Evolutionary conservation across 2,329 filamentous ascomycete species (phyloP), one percentile per base, ranked within the genome.

Genomic region (Helminthosporium solani): DNA sequence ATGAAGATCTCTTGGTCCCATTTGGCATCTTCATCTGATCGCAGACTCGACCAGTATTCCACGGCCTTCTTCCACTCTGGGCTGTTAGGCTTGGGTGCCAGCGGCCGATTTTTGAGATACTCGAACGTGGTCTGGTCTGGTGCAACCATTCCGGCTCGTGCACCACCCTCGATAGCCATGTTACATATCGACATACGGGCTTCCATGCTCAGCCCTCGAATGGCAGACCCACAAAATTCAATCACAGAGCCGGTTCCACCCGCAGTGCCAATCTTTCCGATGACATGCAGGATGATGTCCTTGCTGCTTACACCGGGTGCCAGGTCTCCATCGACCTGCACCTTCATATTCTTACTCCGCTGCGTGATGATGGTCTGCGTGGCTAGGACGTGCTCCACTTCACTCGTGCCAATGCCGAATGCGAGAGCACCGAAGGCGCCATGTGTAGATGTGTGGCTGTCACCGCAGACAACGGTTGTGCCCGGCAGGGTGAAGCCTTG

Each of bases 151-250:
- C 94, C 94, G 50, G 92, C 92, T 74, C 94, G 83, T 38, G 94
- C 94, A 73, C 94, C 94, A 58, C 81, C 94, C 78, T 99, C 94
- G 60, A 97, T 96, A 12, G 91, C 90, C 94, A 97, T 97, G 78
- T 99, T 99, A 78, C 94, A 97, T 70, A 99, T 95, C 53, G 91
- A 96, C 94, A 99, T 97, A 58, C 94, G 85, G 34, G 92, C 94
- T 74, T 97, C 94, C 83, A 99, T 96, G 73, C 89, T 95, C 61
- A 97, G 78, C 51, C 74, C 76, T 59, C 90, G 85, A 68, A 99
- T 96, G 51, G 94, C 89, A 41, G 91, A 96, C 49, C 94, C 94
- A 67, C 90, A 96, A 77, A 92, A 99, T 76, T 99, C 94, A 63
- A 99, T 96, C 56, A 97, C 94, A 42, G 87, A 86, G 52, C 92